A percentile compares a stretch with the other conserved stretches of the same genome.
Evolutionary conservation across 805 yeast genomes (phyloP).

Genomic region (Yarrowia osloensis): DNA sequence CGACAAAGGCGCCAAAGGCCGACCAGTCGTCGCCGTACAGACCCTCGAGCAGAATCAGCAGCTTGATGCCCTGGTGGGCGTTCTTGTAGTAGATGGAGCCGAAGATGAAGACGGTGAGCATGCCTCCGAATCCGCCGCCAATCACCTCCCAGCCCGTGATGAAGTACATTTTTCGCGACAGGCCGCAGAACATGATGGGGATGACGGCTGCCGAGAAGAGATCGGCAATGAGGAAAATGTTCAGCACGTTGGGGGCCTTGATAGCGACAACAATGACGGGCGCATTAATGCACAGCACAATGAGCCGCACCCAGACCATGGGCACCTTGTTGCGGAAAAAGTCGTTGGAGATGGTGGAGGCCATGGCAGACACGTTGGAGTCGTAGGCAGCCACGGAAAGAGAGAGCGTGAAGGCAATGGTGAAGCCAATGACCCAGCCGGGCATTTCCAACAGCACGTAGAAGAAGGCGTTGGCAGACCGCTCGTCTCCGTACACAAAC

Average conservation of each 20-base stretch:
- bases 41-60: constrained; percentile 66
- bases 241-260: constrained; percentile 78
- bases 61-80: constrained; percentile 74
- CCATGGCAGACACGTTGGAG: constrained; percentile 83
- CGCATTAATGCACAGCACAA: constrained; percentile 74
- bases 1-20: constrained; percentile 90
- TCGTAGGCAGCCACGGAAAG: constrained; percentile 89
- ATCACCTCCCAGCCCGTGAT: constrained; percentile 78
- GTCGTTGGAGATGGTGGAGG: constrained; percentile 87
- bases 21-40: constrained; percentile 86
- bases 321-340: constrained; percentile 78
- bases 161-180: constrained; percentile 65
- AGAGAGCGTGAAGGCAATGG: constrained; percentile 69
- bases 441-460: constrained; percentile 72
- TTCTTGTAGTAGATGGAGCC: constrained; percentile 76
- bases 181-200: constrained; percentile 80
- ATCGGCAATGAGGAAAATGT: constrained; percentile 88
- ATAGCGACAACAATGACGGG: constrained; percentile 86
- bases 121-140: constrained; percentile 80
- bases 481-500: constrained; percentile 29
- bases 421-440: constrained; percentile 82
- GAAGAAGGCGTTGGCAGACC: constrained; percentile 61
- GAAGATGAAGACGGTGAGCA: constrained; percentile 75
- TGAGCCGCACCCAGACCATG: constrained; percentile 62
- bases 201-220: constrained; percentile 82